Conservation (phyloP, 179 eudicot genomes). For the Camellia oleifera region DNA sequence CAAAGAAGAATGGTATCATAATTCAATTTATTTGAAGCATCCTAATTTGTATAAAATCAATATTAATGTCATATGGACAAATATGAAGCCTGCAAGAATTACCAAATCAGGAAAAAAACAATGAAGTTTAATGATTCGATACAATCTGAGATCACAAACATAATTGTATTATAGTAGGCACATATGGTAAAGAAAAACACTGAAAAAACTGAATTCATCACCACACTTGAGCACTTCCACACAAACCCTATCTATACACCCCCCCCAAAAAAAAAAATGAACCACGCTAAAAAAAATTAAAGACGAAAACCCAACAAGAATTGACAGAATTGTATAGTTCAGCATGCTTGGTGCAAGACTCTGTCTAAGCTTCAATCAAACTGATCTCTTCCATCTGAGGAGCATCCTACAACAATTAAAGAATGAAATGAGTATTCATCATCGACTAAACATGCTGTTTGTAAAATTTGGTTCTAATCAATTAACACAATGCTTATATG, state of each 20-base stretch:
- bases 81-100: neutral
- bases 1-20: neutral
- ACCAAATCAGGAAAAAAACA: neutral
- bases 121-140: neutral
- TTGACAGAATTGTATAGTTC: slow-evolving; percentile 1
- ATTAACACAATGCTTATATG: neutral
- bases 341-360: slow-evolving; percentile 16
- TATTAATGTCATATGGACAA: neutral
- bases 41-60: neutral
- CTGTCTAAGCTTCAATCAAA: slow-evolving; percentile 26
- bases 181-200: neutral
- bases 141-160: slow-evolving; percentile 5
- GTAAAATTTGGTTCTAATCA: neutral
- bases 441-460: neutral
- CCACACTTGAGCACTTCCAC: slow-evolving; percentile 12
- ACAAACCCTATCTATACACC: slow-evolving; percentile 18
- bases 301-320: slow-evolving; percentile 30
- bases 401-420: slow-evolving; percentile 41
- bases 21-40: neutral
- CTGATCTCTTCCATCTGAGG: slow-evolving; percentile 37
- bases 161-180: neutral
- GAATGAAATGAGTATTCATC: neutral
- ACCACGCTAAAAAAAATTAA: slow-evolving; percentile 31
- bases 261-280: slow-evolving; percentile 6
- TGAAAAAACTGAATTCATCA: neutral